A percentile compares a stretch with the other conserved stretches of the same genome.
These are phyloP conservation scores for Nepenthes gracilis DNA, from an alignment of 148 eudicot genomes.

Conservation along the genomic window DNA sequence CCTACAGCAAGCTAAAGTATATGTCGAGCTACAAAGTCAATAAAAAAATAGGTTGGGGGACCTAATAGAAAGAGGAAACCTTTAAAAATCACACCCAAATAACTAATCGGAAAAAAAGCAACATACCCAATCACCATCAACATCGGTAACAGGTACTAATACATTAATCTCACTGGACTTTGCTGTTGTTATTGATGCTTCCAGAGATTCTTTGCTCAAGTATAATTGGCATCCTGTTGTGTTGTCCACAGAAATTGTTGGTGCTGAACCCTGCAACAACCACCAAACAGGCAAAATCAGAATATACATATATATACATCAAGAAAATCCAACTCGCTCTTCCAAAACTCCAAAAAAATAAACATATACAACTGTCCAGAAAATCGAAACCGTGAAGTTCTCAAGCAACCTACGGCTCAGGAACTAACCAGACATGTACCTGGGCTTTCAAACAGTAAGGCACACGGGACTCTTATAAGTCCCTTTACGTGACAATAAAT, in stretches of 20 bases:
- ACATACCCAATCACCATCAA: slow-evolving; percentile 89
- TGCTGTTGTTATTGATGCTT: slow-evolving; percentile 79
- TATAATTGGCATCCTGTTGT: slow-evolving; percentile 91
- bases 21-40: neutral
- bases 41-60: neutral
- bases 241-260: slow-evolving; percentile 91
- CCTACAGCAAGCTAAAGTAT: no score
- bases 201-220: slow-evolving; percentile 80
- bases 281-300: neutral
- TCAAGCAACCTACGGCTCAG: neutral
- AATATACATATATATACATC: neutral
- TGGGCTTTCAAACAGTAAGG: neutral
- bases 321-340: no score
- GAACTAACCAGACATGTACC: no score
- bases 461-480: neutral
- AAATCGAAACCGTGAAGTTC: neutral
- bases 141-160: slow-evolving; percentile 64
- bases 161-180: slow-evolving; percentile 94
- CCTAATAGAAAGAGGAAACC: neutral
- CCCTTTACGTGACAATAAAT: neutral
- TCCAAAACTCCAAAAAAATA: neutral
- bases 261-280: slow-evolving; percentile 70
- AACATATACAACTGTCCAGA: neutral
- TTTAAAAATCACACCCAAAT: neutral
- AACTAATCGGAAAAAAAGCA: slow-evolving; percentile 1